A percentile compares a stretch with the other conserved stretches of the same genome.
phyloP scores from a whole-genome alignment of 306 rosid genomes.

The Malus fusca region DNA sequence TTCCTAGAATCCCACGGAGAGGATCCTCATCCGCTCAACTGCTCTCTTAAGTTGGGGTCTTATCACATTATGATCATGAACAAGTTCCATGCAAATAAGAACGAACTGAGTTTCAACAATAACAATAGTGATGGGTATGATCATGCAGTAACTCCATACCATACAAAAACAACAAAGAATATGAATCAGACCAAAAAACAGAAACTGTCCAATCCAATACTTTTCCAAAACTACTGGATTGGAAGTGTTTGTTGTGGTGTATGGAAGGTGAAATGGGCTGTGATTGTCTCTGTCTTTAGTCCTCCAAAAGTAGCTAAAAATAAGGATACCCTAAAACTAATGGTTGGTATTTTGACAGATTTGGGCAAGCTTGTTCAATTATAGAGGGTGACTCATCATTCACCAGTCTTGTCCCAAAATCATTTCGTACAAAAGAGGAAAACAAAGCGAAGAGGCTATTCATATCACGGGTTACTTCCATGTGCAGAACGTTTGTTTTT shows the following conservation, averaged over 20 bases:
- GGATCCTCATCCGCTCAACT: too few relatives aligned
- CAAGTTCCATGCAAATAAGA: not conserved
- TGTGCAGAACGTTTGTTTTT: not conserved
- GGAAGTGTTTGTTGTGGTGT: not conserved
- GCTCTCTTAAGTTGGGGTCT: not conserved
- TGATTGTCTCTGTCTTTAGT: slow-evolving; percentile 13
- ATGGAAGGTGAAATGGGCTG: slow-evolving; percentile 7
- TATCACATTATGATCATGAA: not conserved
- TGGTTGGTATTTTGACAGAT: slow-evolving; percentile 23
- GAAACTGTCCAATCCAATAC: not conserved
- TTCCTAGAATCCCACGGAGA: too few relatives aligned
- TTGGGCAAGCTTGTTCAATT: slow-evolving; percentile 27
- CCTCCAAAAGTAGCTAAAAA: slow-evolving; percentile 46
- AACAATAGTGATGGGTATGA: not conserved
- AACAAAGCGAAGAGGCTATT: not conserved
- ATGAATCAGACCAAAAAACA: not conserved
- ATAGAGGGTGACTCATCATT: slow-evolving; percentile 12
- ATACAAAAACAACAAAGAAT: not conserved
- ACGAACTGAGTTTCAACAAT: not conserved
- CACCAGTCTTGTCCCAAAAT: slow-evolving; percentile 1
- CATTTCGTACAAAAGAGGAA: not conserved
- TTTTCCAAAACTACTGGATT: not conserved
- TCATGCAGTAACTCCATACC: not conserved
- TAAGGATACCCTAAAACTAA: slow-evolving; percentile 38
- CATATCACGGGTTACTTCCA: not conserved